These are phyloP conservation scores for Erysiphe neolycopersici DNA, from an alignment of 2,329 filamentous ascomycete genomes.

Conservation along the genomic window DNA sequence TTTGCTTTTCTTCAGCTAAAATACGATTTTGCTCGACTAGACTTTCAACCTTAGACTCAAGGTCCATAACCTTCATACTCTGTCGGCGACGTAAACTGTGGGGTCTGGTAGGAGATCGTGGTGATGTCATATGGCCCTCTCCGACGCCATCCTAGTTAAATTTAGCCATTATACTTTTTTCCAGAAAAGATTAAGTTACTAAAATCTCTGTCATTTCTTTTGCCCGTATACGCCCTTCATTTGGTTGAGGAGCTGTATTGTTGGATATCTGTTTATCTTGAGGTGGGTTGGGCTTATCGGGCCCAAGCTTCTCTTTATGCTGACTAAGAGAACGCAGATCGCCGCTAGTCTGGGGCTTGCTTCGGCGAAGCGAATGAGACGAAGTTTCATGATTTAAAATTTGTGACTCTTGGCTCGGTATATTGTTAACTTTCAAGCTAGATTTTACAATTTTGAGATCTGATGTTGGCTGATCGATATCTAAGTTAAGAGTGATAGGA, in stretches of 20 bases:
- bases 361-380: slow-evolving; percentile 33
- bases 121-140: slow-evolving; percentile 63
- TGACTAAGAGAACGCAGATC: slow-evolving; percentile 46
- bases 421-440: neutral
- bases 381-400: neutral
- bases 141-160: slow-evolving; percentile 59
- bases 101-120: slow-evolving; percentile 75
- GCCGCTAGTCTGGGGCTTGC: slow-evolving; percentile 40
- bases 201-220: slow-evolving; percentile 83
- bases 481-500: neutral
- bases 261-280: slow-evolving; percentile 14
- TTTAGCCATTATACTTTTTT: neutral
- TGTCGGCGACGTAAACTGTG: slow-evolving; percentile 91
- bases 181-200: slow-evolving; percentile 32
- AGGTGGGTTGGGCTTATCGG: slow-evolving; percentile 20
- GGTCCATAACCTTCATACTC: slow-evolving; percentile 88
- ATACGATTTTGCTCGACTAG: slow-evolving; percentile 61
- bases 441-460: neutral
- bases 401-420: slow-evolving; percentile 15
- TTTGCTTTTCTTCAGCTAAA: slow-evolving; percentile 44
- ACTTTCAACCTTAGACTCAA: slow-evolving; percentile 65
- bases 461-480: neutral
- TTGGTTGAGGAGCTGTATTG: slow-evolving; percentile 47
- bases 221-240: slow-evolving; percentile 63
- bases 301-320: slow-evolving; percentile 18